Evolutionary conservation across 495 filamentous ascomycete species (phyloP).

Genomic region (Hypoxylon fuscum): DNA sequence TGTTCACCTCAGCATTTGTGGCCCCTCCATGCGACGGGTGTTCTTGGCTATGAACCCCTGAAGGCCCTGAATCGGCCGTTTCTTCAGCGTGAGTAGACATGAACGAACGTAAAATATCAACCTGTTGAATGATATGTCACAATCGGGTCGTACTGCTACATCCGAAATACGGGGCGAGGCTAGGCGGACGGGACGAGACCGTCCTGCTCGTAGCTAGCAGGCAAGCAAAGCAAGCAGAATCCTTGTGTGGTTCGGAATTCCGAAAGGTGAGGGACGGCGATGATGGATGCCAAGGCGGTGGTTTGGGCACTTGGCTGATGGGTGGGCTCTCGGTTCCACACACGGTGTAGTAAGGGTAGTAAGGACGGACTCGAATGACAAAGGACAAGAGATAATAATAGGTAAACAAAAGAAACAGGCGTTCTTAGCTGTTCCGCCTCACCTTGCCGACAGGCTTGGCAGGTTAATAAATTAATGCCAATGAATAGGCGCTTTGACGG

Average conservation of each 20-base stretch:
- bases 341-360: not conserved
- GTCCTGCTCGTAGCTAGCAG: constrained; percentile 10
- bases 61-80: constrained; percentile 9
- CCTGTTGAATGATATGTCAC: constrained; percentile 8
- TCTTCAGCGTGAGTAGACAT: constrained; percentile 20
- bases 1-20: constrained; percentile 21
- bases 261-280: constrained; percentile 15
- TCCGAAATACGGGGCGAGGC: constrained; percentile 12
- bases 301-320: constrained; percentile 5
- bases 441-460: constrained; percentile 11
- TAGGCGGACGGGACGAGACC: constrained; percentile 1
- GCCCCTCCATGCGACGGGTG: constrained; percentile 13
- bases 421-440: not conserved
- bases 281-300: constrained; percentile 42
- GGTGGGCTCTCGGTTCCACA: constrained; percentile 25
- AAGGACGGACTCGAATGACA: constrained; percentile 18
- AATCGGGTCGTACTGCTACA: constrained; percentile 4
- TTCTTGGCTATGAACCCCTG: constrained; percentile 27
- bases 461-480: not conserved
- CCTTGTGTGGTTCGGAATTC: constrained; percentile 17
- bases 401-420: constrained; percentile 24
- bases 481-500: not conserved
- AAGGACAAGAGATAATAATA: constrained; percentile 14
- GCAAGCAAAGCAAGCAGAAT: too few relatives aligned
- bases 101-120: not conserved